These are phyloP conservation scores for Leccinum laetum DNA, from an alignment of 1,284 basidiomycete species.

Conservation along the genomic window DNA sequence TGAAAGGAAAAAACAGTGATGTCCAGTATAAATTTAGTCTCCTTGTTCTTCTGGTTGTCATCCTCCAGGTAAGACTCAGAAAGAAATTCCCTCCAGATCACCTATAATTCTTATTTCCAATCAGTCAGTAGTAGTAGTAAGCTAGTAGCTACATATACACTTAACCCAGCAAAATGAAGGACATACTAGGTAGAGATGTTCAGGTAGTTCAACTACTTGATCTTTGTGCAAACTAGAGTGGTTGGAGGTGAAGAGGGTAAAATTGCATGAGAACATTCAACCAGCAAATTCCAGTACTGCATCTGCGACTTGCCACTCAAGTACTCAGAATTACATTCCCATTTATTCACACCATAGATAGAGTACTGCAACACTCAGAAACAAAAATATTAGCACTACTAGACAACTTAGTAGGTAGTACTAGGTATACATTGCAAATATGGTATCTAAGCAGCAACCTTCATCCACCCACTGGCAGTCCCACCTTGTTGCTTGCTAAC, in stretches of 20 bases:
- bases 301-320: not conserved
- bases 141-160: no score
- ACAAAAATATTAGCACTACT: not conserved
- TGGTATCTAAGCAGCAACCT: not conserved
- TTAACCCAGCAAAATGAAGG: no score
- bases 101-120: no score
- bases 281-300: not conserved
- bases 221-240: not conserved
- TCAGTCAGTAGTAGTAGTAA: no score
- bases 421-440: not conserved
- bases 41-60: no score
- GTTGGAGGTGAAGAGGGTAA: not conserved
- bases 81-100: no score
- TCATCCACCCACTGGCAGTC: not conserved
- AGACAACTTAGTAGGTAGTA: no score
- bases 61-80: no score
- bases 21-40: no score
- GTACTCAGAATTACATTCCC: not conserved
- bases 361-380: not conserved
- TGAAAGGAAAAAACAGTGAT: no score
- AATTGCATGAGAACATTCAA: not conserved
- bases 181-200: no score
- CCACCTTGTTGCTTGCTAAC: not conserved
- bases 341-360: not conserved
- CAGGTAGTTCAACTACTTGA: no score